Evolutionary conservation across 768 basidiomycete genomes (phyloP).

Genomic region (Amanita pallidorosea): DNA sequence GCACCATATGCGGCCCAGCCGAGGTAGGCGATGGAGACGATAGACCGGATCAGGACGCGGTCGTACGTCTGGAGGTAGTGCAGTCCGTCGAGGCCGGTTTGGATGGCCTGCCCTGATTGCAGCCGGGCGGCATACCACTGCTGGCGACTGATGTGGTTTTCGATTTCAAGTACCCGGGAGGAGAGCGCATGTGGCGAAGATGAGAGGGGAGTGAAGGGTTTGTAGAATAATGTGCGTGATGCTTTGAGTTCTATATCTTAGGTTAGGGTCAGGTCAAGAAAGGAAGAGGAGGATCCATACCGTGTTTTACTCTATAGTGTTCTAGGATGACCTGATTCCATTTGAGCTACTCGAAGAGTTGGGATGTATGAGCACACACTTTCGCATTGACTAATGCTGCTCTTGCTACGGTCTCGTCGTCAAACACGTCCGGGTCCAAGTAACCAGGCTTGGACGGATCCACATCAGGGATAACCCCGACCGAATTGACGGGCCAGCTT

Average conservation of each 20-base stretch:
- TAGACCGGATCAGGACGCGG: constrained; percentile 53
- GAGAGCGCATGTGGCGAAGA: background rate
- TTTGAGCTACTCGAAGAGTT: background rate
- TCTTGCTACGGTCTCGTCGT: constrained; percentile 39
- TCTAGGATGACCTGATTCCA: constrained; percentile 49
- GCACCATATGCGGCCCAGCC: constrained; percentile 72
- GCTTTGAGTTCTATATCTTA: constrained; percentile 45
- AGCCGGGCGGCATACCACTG: constrained; percentile 40
- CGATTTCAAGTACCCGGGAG: constrained; percentile 29
- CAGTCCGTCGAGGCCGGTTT: constrained; percentile 44
- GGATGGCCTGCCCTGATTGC: constrained; percentile 40
- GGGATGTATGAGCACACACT: constrained; percentile 18
- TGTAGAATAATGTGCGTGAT: constrained; percentile 47
- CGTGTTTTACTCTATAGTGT: constrained; percentile 69
- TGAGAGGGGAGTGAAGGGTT: constrained; percentile 34
- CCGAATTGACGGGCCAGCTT: constrained; percentile 73
- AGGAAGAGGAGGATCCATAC: constrained; percentile 27
- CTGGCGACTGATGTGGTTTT: constrained; percentile 28
- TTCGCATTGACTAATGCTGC: constrained; percentile 57
- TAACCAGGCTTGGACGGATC: constrained; percentile 53
- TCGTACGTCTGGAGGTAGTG: constrained; percentile 84
- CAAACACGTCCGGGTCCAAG: constrained; percentile 27
- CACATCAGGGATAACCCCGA: constrained; percentile 72
- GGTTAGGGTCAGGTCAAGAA: background rate
- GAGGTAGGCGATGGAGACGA: constrained; percentile 63